These are phyloP conservation scores for Trichoderma sp. DNA, from an alignment of 2,329 filamentous ascomycete species.

Conservation along the genomic window DNA sequence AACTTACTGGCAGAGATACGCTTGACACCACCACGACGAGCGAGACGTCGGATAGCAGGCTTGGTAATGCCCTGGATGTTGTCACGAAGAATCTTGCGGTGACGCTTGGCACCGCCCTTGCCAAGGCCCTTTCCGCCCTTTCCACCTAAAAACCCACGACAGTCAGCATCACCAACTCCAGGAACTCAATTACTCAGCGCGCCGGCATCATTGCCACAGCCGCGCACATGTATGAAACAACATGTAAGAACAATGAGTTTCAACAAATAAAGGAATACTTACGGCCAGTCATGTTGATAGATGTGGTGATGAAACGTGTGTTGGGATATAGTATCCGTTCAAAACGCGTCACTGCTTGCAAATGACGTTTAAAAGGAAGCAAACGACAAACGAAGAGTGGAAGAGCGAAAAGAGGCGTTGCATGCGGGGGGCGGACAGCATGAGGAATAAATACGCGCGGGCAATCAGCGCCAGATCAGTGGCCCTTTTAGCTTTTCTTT, in stretches of 20 bases:
- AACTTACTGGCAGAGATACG: conserved; percentile 92
- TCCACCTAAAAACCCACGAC: conserved; percentile 65
- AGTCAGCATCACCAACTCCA: conserved; percentile 45
- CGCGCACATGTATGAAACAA: not conserved
- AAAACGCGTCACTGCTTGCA: conserved; percentile 7
- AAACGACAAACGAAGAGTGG: conserved; percentile 24
- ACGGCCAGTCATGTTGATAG: conserved; percentile 71
- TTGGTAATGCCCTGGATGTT: conserved; percentile 99
- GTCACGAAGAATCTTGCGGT: conserved; percentile 98
- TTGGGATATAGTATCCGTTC: conserved; percentile 18
- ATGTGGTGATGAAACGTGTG: conserved; percentile 28
- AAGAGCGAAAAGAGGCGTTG: conserved; percentile 30
- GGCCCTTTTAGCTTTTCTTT: conserved; percentile 1
- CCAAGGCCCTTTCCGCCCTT: conserved; percentile 98
- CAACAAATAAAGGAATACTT: conserved; percentile 47
- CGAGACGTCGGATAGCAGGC: conserved; percentile 97
- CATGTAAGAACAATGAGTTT: not conserved
- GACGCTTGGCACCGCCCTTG: conserved; percentile 98
- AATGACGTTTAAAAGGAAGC: not conserved
- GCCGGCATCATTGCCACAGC: not conserved
- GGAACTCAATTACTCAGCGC: not conserved
- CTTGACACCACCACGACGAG: conserved; percentile 99
- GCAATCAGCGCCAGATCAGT: conserved; percentile 39
- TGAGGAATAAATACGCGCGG: conserved; percentile 42
- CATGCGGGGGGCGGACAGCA: conserved; percentile 35